phyloP scores from a whole-genome alignment of 805 yeast genomes.

The Debaryomyces tyrocola region DNA sequence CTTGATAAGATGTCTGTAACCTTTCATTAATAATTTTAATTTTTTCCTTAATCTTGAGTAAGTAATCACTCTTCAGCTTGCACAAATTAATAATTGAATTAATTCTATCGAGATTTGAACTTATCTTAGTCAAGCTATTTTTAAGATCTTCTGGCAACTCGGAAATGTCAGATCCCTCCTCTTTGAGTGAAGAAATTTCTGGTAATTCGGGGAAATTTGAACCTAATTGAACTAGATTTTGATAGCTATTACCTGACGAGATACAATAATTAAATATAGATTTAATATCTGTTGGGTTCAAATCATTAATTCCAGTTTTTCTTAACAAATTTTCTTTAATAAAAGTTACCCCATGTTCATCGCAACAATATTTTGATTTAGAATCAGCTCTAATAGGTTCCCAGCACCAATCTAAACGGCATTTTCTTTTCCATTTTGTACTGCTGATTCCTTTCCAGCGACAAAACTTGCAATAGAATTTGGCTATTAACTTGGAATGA shows the following conservation, averaged over 20 bases:
- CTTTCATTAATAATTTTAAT: slow-evolving; percentile 39
- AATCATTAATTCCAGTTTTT: slow-evolving; percentile 10
- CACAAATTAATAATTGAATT: slow-evolving; percentile 10
- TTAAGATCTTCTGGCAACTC: slow-evolving; percentile 19
- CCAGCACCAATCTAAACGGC: slow-evolving; percentile 60
- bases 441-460: slow-evolving; percentile 49
- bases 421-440: slow-evolving; percentile 74
- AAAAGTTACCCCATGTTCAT: slow-evolving; percentile 63
- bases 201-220: slow-evolving; percentile 45
- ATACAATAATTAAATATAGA: slow-evolving; percentile 20
- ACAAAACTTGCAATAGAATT: slow-evolving; percentile 76
- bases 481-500: slow-evolving; percentile 56
- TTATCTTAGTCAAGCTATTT: slow-evolving; percentile 17
- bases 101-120: slow-evolving; percentile 13
- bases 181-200: slow-evolving; percentile 23
- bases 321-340: slow-evolving; percentile 27
- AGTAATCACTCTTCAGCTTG: slow-evolving; percentile 17
- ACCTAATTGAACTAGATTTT: slow-evolving; percentile 25
- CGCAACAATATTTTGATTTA: slow-evolving; percentile 70
- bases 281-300: slow-evolving; percentile 20
- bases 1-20: slow-evolving; percentile 11
- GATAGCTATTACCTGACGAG: slow-evolving; percentile 13
- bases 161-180: slow-evolving; percentile 10
- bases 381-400: slow-evolving; percentile 46
- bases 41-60: slow-evolving; percentile 34